These are phyloP conservation scores for Mycena chlorophos DNA, from an alignment of 768 basidiomycete genomes.

Conservation along the genomic window DNA sequence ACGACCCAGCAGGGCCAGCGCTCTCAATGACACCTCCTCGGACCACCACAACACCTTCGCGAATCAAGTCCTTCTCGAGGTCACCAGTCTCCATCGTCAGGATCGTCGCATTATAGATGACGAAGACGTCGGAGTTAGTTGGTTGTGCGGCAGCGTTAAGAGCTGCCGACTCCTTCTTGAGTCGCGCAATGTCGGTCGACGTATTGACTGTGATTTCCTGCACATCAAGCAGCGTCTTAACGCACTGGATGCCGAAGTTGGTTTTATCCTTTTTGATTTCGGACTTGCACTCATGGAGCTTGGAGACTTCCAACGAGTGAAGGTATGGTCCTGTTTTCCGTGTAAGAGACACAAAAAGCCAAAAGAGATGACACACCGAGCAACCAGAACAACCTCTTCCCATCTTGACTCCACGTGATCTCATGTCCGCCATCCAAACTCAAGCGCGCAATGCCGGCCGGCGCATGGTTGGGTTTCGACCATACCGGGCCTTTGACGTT, in stretches of 20 bases:
- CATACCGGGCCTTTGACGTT: constrained; percentile 49
- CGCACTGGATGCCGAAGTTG: constrained; percentile 65
- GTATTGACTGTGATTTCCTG: constrained; percentile 62
- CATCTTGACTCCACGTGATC: constrained; percentile 62
- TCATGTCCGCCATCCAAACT: constrained; percentile 78
- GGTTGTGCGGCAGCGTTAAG: constrained; percentile 13
- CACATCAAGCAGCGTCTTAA: constrained; percentile 54
- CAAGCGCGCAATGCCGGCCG: constrained; percentile 57
- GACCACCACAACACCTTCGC: constrained; percentile 51
- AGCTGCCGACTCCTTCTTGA: constrained; percentile 52
- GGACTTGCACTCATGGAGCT: constrained; percentile 48
- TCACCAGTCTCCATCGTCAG: constrained; percentile 67
- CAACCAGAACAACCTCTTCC: constrained; percentile 70
- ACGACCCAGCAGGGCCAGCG: constrained; percentile 37
- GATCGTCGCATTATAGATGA: constrained; percentile 68
- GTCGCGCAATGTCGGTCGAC: constrained; percentile 57
- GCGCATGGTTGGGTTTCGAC: constrained; percentile 71
- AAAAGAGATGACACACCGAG: constrained; percentile 47
- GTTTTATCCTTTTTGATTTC: constrained; percentile 48
- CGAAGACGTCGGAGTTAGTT: constrained; percentile 45
- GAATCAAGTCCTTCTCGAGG: constrained; percentile 48
- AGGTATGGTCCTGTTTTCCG: constrained; percentile 55
- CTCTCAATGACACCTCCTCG: constrained; percentile 60
- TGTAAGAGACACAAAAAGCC: background rate
- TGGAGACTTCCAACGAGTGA: constrained; percentile 59